These are phyloP conservation scores for Ustilago cynodontis DNA, from an alignment of 1,284 basidiomycete species.

Conservation along the genomic window DNA sequence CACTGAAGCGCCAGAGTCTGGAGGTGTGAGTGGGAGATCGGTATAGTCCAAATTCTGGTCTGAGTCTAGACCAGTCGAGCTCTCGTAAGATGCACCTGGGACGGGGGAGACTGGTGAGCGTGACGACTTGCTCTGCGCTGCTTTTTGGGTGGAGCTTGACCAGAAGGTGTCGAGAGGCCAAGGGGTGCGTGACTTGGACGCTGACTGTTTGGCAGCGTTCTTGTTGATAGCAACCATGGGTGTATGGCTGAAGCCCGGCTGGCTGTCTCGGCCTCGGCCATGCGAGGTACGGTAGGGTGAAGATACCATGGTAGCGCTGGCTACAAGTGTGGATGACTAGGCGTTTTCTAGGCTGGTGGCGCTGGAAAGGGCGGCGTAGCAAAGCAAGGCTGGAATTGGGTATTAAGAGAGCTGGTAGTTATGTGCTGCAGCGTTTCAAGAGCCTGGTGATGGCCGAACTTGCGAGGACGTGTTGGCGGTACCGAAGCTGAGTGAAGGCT, in stretches of 20 bases:
- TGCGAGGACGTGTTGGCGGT: no score
- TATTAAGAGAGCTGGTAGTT: no score
- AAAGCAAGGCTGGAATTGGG: not conserved
- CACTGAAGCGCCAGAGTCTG: slow-evolving; percentile 31
- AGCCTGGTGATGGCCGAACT: no score
- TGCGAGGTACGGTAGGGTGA: slow-evolving; percentile 13
- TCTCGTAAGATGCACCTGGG: slow-evolving; percentile 24
- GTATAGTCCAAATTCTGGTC: slow-evolving; percentile 21
- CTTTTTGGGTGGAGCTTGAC: slow-evolving; percentile 27
- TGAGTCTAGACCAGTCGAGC: slow-evolving; percentile 16
- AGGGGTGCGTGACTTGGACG: slow-evolving; percentile 26
- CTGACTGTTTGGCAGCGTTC: slow-evolving; percentile 11
- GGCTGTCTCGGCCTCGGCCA: not conserved
- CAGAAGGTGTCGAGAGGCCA: slow-evolving; percentile 51
- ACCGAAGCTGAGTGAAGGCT: not conserved
- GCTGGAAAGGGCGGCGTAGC: not conserved
- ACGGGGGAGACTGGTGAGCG: slow-evolving; percentile 14
- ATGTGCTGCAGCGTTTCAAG: no score
- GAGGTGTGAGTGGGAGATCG: slow-evolving; percentile 44
- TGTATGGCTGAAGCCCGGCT: slow-evolving; percentile 8
- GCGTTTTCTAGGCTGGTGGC: not conserved
- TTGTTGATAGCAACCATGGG: slow-evolving; percentile 15
- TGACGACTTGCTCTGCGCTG: slow-evolving; percentile 15
- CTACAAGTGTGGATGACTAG: not conserved
- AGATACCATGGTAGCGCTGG: slow-evolving; percentile 14